Evolutionary conservation across 176 grass and related monocot species (phyloP), one percentile per base, ranked within the genome.

Genomic region (Eragrostis nindensis): DNA sequence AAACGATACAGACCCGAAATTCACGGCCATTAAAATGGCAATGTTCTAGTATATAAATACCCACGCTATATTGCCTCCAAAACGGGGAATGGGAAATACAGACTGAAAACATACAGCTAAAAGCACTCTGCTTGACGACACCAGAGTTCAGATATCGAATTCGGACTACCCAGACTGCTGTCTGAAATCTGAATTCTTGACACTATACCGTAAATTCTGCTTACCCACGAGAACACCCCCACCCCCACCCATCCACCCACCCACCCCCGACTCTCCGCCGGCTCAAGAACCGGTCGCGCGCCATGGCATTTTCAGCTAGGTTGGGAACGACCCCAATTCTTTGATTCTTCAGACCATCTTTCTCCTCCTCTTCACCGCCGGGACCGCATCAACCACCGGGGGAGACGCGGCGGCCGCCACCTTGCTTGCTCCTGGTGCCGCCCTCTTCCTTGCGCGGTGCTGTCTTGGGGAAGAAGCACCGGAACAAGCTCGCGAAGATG

Each of bases 401-500:
- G 13, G 5, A 46, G 16, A 85, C 82, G 46, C 87, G 86, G 40
- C 80, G 19, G 66, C 25, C 11, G 43, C n/a, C 7, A 42, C 50
- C 17, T 59, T 27, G 2, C 13, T 69, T 80, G 21, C 15, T 40
- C 76, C 75, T 80, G 57, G 25, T 61, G 57, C 24, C 57, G 62
- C 54, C 62, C 19, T 65, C 63, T 38, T 75, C 81, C 43, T 80
- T 83, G 74, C 11, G 57, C 61, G 14, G 13, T 5, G 60, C 3
- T 27, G 27, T 25, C 64, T 53, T 57, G 70, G 82, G 76, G 54
- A 12, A 5, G 63, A 89, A 0, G 76, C 82, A 85, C 54, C 19
- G 70, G 70, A 89, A 80, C 25, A 89, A 63, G 46, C 45, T 76
- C 18, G 53, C 55, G 45, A 95, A 83, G 42, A 96, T 96, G 52